Percentiles rank a stretch among this genome's conserved stretches.
Evolutionary conservation across 148 eudicot genomes (phyloP).

Genomic region (Rhododendron mucronatum): DNA sequence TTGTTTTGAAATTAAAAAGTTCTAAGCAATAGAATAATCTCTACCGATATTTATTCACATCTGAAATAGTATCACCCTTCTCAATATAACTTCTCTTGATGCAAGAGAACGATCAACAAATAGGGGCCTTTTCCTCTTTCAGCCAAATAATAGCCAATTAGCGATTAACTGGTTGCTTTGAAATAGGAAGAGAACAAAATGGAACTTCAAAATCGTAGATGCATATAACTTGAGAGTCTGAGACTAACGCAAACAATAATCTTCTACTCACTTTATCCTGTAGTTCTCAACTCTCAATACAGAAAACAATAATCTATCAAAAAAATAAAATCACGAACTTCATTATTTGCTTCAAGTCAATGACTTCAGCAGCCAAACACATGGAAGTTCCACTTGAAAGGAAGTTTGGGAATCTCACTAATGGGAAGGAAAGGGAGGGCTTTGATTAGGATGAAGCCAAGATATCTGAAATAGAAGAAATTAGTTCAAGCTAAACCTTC

Average conservation of each 20-base stretch:
- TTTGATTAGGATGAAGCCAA: neutral
- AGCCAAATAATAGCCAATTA: neutral
- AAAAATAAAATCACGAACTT: neutral
- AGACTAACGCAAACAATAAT: neutral
- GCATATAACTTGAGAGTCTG: neutral
- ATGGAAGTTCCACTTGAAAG: neutral
- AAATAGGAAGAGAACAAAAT: neutral
- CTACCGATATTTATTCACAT: neutral
- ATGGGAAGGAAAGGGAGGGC: neutral
- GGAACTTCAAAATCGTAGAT: neutral
- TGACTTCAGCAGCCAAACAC: neutral
- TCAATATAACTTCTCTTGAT: neutral
- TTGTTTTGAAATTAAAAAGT: neutral
- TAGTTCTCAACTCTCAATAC: neutral
- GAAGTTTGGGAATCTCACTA: neutral
- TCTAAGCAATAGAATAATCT: neutral
- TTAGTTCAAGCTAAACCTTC: neutral
- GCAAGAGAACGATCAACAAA: neutral
- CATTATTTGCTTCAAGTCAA: neutral
- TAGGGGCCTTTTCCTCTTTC: neutral
- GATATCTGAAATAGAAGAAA: neutral
- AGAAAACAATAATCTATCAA: no score
- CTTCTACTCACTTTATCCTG: neutral
- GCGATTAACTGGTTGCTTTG: neutral
- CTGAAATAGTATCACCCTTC: neutral